Evolutionary conservation across 1,284 basidiomycete genomes (phyloP), one percentile per base, ranked within the genome.

Genomic region (Peniophora sp.): DNA sequence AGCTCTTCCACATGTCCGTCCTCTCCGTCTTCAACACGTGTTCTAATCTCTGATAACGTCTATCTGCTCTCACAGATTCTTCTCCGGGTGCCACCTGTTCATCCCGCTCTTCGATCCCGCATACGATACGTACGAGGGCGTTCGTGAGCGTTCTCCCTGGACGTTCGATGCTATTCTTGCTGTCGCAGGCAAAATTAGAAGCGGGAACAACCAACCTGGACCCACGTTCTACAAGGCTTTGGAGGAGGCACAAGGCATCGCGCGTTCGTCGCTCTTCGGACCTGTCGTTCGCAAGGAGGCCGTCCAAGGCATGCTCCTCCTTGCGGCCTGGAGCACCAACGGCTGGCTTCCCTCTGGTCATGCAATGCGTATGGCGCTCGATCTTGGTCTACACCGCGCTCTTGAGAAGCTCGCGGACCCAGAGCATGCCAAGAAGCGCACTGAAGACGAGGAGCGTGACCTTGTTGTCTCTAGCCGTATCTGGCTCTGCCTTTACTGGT

Each of bases 401-500:
- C 69, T 96, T 45, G 92, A 95, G 65, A 94, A 92, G 63, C 75
- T 97, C n/a, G 89, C 87, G 1, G 89, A 92, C 53, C 76, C 75
- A 48, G 73, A 65, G 52, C 79, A 76, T 27, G 85, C 86, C 63
- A 76, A 80, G 56, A 76, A 80, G 56, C 73, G 84, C 45, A 75
- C 80, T 2, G 83, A 92, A 51, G 85, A 87, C 54, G 92, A 95
- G 64, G 92, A 96, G 65, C 72, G 92, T 50, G 85, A 95, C 61
- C 74, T 96, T 24, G 91, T 95, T 48, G 85, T 95, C 9, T 92
- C 90, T 55, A 89, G 92, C 1, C 77, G 94, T 47, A 93, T 96
- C 53, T 97, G 93, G 94, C 74, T 96, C 54, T 94, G 92, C 64
- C 77, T 94, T 38, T 96, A 95, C 65, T 91, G 91, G 85, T 92